Evolutionary conservation across 768 basidiomycete species (phyloP), one percentile per base, ranked within the genome.

Genomic region (Lentinula sp.): DNA sequence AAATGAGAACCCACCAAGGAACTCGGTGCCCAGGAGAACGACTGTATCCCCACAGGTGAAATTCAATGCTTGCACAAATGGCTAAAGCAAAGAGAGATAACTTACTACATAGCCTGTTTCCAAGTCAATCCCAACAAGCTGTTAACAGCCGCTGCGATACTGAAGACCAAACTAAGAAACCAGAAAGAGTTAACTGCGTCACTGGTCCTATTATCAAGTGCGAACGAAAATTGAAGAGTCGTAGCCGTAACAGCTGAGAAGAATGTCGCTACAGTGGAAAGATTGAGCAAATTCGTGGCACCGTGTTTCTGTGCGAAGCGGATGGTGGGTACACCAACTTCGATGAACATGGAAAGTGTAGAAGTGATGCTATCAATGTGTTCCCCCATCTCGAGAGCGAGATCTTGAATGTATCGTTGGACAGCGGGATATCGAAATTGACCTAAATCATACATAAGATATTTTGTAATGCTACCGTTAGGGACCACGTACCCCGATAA

Each of bases 31-130:
- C 84, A 18, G 88, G 88, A 41, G 87, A 88, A 58, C 88, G 88
- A 69, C 88, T 89, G 55, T 56, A 59, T 50, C 59, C 53, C 7
- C 37, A 41, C 61, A 33, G 48, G 39, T 51, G 36, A 52, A 46
- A 54, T 65, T 33, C 64, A 60, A 16, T n/a, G 18, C 12, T 35
- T 20, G 46, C 28, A 60, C 32, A 57, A 54, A 42, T 39, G 58
- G 52, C 43, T 8, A 10, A 48, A 61, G n/a, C 32, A 8, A 43
- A 56, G 52, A 58, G 4, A 57, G 63, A 59, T 10, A 28, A 82
- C 87, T 64, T 73, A 90, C 88, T 91, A 91, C 86, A 90, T 88
- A 0, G 88, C 87, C 67, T 88, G 87, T 68, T 87, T 88, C 88
- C 88, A 91, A 0, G 87, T 88, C 53, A 91, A 71, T 49, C 88